Conservation (phyloP, 768 basidiomycete species). For the Podaxis carcinomalis region DNA sequence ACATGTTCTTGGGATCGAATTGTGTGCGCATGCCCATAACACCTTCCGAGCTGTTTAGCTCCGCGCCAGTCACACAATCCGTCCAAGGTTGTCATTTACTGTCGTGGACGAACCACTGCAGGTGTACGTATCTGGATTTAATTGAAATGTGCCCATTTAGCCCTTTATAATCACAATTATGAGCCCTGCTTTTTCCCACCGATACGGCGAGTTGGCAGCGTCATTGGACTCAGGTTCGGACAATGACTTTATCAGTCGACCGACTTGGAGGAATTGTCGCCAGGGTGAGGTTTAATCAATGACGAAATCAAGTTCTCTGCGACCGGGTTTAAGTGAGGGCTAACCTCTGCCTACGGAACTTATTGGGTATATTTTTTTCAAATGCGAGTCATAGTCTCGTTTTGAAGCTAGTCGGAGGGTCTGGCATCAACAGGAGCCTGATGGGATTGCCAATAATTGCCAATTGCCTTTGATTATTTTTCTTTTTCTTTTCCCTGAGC, state of each 20-base stretch:
- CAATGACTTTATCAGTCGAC: neutral
- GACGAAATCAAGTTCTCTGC: no score
- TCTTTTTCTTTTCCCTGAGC: neutral
- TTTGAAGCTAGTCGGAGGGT: no score
- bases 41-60: neutral
- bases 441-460: no score
- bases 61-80: neutral
- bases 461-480: neutral
- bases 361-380: no score
- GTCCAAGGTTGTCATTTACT: neutral
- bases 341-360: no score
- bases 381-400: no score
- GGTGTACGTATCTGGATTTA: neutral
- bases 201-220: neutral
- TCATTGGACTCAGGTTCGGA: neutral
- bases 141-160: neutral
- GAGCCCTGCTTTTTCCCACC: neutral
- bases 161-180: neutral
- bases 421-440: no score
- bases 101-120: neutral
- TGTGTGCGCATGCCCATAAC: neutral
- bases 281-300: neutral
- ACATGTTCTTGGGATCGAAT: neutral
- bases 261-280: neutral
- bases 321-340: no score